Base-by-base conservation (phyloP, 176 grass and related monocot species). In the Carex littledalei region DNA sequence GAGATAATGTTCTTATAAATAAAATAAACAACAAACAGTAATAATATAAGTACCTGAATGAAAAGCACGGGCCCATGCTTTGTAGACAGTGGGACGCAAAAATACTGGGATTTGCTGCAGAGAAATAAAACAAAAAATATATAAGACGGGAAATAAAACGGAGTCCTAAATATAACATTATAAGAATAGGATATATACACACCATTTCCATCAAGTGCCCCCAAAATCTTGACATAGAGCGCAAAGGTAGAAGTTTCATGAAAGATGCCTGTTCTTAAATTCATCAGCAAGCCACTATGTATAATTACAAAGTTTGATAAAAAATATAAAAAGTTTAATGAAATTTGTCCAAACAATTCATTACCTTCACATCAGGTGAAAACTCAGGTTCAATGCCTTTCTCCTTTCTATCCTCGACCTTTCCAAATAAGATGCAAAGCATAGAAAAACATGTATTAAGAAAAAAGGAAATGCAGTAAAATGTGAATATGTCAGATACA, bases 121-220 rank as follows among this genome's bases (percentile, higher is more conserved):
- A 10, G 8, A 85, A 29, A 14, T 56, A 53, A 86, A 88, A 13
- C 16, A 90, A 41, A 84, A 9, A 59, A 57, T 21, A 18, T 84
- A 3, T 37, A 67, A 17, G 21, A 20, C 15, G 3, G 81, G 71
- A 4, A 83, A 63, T 12, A 35, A 16, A 79, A 50, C 7, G 22
- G 55, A 69, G 29, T 68, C 5, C 3, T 61, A 12, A 56, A 45
- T 32, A 13, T 58, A 34, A 84, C 2, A 71, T 72, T 15, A 85
- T 53, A 52, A 22, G 43, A 3, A 71, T 52, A 84, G 45, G n/a
- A 78, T 5, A 78, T 8, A 83, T 60, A 86, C 92, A 5, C 53
- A 97, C 94, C 88, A 92, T 82, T 90, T 85, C 87, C 87, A 94
- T 97, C 72, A 97, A 89, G 76, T 68, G 89, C 73, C 92, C 94